Evolutionary conservation across 208 protist genomes (phyloP).

Genomic region (Herpetomonas samuelpessoai): DNA sequence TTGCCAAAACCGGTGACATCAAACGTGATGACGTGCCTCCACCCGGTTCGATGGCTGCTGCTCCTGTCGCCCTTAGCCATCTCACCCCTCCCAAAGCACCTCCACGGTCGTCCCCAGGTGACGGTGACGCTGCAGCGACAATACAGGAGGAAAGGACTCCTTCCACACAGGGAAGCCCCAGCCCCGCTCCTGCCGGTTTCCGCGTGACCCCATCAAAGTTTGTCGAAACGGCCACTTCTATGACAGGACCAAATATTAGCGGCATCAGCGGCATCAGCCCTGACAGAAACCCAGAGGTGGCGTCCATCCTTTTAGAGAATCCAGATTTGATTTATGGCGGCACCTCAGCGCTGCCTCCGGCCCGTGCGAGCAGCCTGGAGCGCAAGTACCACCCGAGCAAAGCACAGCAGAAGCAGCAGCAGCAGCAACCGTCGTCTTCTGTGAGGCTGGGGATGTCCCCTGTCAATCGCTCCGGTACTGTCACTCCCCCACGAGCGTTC

Average conservation of each 20-base stretch:
- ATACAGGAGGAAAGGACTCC: no score
- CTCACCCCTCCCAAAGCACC: no score
- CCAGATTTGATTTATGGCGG: neutral
- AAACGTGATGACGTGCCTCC: no score
- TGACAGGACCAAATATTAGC: constrained; percentile 28
- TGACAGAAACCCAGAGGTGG: constrained; percentile 21
- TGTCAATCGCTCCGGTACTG: neutral
- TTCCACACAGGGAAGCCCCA: neutral
- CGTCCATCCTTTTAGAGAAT: constrained; percentile 27
- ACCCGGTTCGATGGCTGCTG: no score
- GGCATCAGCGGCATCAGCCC: constrained; percentile 40
- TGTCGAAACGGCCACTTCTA: constrained; percentile 6
- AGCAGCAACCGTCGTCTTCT: no score
- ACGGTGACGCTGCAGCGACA: neutral
- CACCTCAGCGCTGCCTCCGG: no score
- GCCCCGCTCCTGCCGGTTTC: no score
- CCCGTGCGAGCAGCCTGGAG: no score
- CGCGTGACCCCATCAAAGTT: neutral
- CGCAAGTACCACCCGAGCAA: no score
- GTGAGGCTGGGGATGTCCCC: neutral
- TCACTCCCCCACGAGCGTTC: neutral
- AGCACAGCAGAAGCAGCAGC: no score
- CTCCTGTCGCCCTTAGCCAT: no score
- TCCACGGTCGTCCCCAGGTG: no score
- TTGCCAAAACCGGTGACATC: constrained; percentile 21